A percentile compares a stretch with the other conserved stretches of the same genome.
These are phyloP conservation scores for Cyclostephanos invisitatus DNA, from an alignment of 108 stramenopile genomes.

Conservation along the genomic window DNA sequence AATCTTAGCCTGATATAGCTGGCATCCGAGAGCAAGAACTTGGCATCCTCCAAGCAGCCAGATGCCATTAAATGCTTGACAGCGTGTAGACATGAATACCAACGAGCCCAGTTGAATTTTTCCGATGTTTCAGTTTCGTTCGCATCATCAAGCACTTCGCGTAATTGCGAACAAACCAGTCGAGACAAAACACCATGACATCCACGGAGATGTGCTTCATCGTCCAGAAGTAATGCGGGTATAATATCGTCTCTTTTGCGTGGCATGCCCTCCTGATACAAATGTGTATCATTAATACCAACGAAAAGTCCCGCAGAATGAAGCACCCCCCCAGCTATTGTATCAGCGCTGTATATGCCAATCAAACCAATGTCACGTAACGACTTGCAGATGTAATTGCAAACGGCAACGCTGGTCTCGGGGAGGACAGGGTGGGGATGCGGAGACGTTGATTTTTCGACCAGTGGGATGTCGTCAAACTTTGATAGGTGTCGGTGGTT, in stretches of 20 bases:
- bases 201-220: slow-evolving; percentile 16
- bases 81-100: slow-evolving; percentile 33
- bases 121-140: slow-evolving; percentile 2
- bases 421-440: slow-evolving; percentile 6
- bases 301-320: slow-evolving; percentile 13
- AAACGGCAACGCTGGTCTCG: slow-evolving; percentile 24
- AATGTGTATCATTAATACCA: slow-evolving; percentile 18
- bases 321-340: not conserved
- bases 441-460: slow-evolving; percentile 3
- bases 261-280: slow-evolving; percentile 15
- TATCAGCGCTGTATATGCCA: slow-evolving; percentile 27
- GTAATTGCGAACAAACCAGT: slow-evolving; percentile 12
- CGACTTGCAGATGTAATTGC: slow-evolving; percentile 32
- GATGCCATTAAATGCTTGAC: slow-evolving; percentile 30
- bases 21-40: slow-evolving; percentile 7
- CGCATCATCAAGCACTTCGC: slow-evolving; percentile 7
- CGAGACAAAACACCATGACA: slow-evolving; percentile 32
- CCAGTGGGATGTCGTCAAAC: slow-evolving; percentile 7
- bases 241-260: not conserved
- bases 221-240: not conserved
- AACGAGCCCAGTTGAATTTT: slow-evolving; percentile 3
- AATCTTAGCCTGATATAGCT: slow-evolving; percentile 27
- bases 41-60: slow-evolving; percentile 18
- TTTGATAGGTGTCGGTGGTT: slow-evolving; percentile 24
- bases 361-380: slow-evolving; percentile 23